These are phyloP conservation scores for Mortierella claussenii DNA, from an alignment of 192 early-diverging fungal genomes.

Conservation along the genomic window DNA sequence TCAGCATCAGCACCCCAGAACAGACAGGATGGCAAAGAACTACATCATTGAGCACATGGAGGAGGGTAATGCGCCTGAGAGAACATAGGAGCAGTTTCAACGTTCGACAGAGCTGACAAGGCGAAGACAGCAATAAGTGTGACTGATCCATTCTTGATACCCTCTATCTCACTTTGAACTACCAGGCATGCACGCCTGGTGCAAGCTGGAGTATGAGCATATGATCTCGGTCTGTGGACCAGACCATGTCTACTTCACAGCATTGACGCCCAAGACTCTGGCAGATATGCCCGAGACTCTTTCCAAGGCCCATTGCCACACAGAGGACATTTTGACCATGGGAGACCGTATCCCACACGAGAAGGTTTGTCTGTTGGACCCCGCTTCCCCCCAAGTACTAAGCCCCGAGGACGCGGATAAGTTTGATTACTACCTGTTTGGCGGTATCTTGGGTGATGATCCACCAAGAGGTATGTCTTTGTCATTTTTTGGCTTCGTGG, in stretches of 20 bases:
- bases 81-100: too few relatives aligned
- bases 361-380: constrained; percentile 79
- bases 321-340: constrained; percentile 61
- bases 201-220: constrained; percentile 79
- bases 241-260: constrained; percentile 69
- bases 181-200: constrained; percentile 73
- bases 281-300: constrained; percentile 55
- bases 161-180: too few relatives aligned
- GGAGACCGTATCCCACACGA: constrained; percentile 57
- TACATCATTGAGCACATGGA: constrained; percentile 87
- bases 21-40: constrained; percentile 41
- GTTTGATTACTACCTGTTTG: constrained; percentile 84
- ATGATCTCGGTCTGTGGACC: constrained; percentile 71
- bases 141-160: too few relatives aligned
- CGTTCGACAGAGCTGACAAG: too few relatives aligned
- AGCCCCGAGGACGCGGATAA: constrained; percentile 71
- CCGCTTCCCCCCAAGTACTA: constrained; percentile 64
- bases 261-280: constrained; percentile 61
- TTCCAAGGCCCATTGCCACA: constrained; percentile 58
- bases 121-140: too few relatives aligned
- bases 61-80: constrained; percentile 56
- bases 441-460: constrained; percentile 82
- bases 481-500: too few relatives aligned
- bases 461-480: constrained; percentile 66
- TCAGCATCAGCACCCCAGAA: too few relatives aligned